Conservation (phyloP, 2,329 filamentous ascomycete species). For the Talaromyces sp. region DNA sequence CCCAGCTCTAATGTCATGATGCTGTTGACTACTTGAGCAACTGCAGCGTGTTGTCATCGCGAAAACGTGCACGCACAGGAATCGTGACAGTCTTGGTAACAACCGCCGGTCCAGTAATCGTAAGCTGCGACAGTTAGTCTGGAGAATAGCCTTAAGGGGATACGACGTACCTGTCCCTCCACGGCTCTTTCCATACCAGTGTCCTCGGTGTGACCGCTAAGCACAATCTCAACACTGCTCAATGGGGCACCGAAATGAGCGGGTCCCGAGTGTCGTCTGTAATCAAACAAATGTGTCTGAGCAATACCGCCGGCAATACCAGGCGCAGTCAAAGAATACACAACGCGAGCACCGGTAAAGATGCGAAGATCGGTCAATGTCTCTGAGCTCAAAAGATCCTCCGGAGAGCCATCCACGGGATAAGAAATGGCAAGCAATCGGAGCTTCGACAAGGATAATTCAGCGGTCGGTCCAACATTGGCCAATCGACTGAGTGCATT, state of each 20-base stretch:
- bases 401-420: conserved; percentile 58
- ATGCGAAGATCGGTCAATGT: conserved; percentile 77
- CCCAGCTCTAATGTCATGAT: too few relatives aligned
- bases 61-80: conserved; percentile 62
- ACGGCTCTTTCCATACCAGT: conserved; percentile 38
- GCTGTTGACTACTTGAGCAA: conserved; percentile 28
- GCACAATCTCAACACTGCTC: conserved; percentile 72
- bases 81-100: conserved; percentile 63
- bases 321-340: conserved; percentile 79
- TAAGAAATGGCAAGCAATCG: conserved; percentile 79
- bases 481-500: conserved; percentile 54
- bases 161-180: conserved; percentile 58
- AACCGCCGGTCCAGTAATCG: conserved; percentile 70
- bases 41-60: conserved; percentile 70
- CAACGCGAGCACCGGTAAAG: conserved; percentile 72
- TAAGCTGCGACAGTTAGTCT: conserved; percentile 52
- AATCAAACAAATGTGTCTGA: conserved; percentile 86
- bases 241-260: conserved; percentile 79
- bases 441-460: conserved; percentile 60
- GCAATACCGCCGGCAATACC: conserved; percentile 84
- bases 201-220: conserved; percentile 45
- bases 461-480: conserved; percentile 37
- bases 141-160: neutral
- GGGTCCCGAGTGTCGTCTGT: conserved; percentile 54
- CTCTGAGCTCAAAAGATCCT: conserved; percentile 62